phyloP scores from a whole-genome alignment of 2,329 filamentous ascomycete species.

The Hymenoscyphus repandus region DNA sequence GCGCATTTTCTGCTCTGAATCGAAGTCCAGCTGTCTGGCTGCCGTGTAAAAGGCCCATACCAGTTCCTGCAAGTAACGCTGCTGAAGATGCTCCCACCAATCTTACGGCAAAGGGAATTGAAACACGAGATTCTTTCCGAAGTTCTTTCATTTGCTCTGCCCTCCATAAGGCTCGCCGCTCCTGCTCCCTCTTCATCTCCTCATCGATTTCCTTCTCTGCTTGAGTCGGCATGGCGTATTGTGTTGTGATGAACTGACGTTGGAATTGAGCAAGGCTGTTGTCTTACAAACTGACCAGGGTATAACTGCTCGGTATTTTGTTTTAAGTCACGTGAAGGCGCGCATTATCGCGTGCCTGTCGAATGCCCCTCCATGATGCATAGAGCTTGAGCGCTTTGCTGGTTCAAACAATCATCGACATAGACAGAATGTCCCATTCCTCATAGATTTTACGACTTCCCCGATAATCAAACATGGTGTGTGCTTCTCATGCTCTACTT shows the following conservation, averaged over 20 bases:
- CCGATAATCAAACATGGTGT: not conserved
- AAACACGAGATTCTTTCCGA: slow-evolving; percentile 38
- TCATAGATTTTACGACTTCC: not conserved
- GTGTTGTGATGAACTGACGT: slow-evolving; percentile 12
- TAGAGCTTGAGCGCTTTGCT: no score
- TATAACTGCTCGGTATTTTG: no score
- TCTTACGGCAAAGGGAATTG: slow-evolving; percentile 59
- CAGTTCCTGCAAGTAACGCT: slow-evolving; percentile 64
- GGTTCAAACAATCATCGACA: no score
- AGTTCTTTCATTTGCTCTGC: slow-evolving; percentile 13
- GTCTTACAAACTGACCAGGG: slow-evolving; percentile 2
- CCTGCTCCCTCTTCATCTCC: slow-evolving; percentile 1
- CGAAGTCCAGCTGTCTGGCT: slow-evolving; percentile 69
- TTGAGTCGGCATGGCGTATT: slow-evolving; percentile 10
- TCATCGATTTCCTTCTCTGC: slow-evolving; percentile 10
- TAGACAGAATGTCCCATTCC: no score
- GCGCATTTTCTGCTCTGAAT: slow-evolving; percentile 93
- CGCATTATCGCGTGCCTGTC: no score
- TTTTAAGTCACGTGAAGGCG: no score
- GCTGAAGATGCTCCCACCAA: slow-evolving; percentile 59
- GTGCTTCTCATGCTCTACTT: not conserved
- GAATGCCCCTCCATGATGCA: no score
- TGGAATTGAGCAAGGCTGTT: slow-evolving; percentile 12
- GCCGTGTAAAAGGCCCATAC: slow-evolving; percentile 67
- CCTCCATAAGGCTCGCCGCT: slow-evolving; percentile 6